Percentiles rank a stretch among this genome's conserved stretches.
Evolutionary conservation across 768 basidiomycete genomes (phyloP).

Genomic region (Tylopilus felleus): DNA sequence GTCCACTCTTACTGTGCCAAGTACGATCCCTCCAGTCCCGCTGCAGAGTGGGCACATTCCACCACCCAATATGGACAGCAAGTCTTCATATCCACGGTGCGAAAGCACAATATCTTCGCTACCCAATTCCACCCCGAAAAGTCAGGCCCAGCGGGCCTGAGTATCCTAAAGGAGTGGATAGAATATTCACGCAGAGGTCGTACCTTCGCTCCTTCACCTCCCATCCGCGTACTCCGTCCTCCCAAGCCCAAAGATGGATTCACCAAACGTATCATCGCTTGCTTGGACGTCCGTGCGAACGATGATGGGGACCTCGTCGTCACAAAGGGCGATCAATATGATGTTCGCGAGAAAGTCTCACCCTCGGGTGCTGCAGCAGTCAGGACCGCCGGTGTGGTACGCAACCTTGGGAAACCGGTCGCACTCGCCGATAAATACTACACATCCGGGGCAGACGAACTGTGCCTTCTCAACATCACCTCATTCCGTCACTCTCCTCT

Average conservation of each 20-base stretch:
- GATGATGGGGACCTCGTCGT: constrained; percentile 96
- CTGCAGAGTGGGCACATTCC: constrained; percentile 76
- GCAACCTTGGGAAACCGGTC: constrained; percentile 97
- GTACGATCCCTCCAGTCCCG: constrained; percentile 59
- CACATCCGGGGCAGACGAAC: constrained; percentile 86
- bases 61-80: constrained; percentile 95
- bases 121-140: constrained; percentile 99
- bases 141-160: constrained; percentile 83
- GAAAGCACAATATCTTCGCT: constrained; percentile 81
- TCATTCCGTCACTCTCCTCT: constrained; percentile 97
- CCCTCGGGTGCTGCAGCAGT: constrained; percentile 31
- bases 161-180: constrained; percentile 80
- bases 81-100: constrained; percentile 82
- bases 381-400: constrained; percentile 69
- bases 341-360: constrained; percentile 78
- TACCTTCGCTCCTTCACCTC: constrained; percentile 28
- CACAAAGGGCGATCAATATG: constrained; percentile 99
- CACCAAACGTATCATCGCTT: constrained; percentile 94
- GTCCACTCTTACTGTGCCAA: constrained; percentile 92
- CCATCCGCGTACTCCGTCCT: constrained; percentile 29
- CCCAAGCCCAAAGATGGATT: constrained; percentile 59
- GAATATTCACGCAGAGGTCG: constrained; percentile 46
- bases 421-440: constrained; percentile 87
- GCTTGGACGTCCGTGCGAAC: constrained; percentile 96
- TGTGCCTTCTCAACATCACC: constrained; percentile 98